Evolutionary conservation across 2,329 filamentous ascomycete species (phyloP), one percentile per base, ranked within the genome.

Genomic region (Rutstroemia sp.): DNA sequence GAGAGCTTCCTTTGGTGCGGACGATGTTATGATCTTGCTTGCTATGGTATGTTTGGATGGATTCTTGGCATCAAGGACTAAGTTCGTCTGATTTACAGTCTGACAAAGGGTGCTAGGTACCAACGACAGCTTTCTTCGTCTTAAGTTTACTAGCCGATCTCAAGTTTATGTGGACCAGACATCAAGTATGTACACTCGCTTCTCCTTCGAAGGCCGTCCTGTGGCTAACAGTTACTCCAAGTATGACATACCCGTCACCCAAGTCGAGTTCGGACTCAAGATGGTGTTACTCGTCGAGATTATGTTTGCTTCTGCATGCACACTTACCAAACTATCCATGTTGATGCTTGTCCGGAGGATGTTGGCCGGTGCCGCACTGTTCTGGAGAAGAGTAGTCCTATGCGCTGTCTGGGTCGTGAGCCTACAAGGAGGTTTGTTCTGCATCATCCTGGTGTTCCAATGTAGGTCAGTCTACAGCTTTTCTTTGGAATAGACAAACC

Each of bases 21-120:
- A 79, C 59, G 76, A 79, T 62, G 53, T 72, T 7, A 62, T 78
- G 10, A 75, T 78, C 53, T 63, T 75, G 14, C 27, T 74, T 38
- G 72, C 73, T 9, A 69, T 78, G 62, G 64, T 65, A 59, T 21
- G 61, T 57, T 30, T n/a, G 4, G 16, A 47, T 25, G 14, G 4
- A 21, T 21, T 12, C 9, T 27, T 47, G 12, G 17, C 8, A 23
- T 27, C 4, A 5, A 4, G 39, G 8, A 7, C n/a, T 7, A 16
- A 25, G 5, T 16, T 21, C 12, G 16, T 25, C 9, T 6, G 42
- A 23, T n/a, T 27, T 3, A 47, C 21, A 47, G 21, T 44, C 44
- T 47, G 23, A 47, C 23, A 47, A 47, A 16, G 21, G 25, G 23
- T 23, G 16, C n/a, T 53, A 66, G 64, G 58, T 62, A 4, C 72